Evolutionary conservation across 495 filamentous ascomycete species (phyloP).

Genomic region (Penicillium waksmanii): DNA sequence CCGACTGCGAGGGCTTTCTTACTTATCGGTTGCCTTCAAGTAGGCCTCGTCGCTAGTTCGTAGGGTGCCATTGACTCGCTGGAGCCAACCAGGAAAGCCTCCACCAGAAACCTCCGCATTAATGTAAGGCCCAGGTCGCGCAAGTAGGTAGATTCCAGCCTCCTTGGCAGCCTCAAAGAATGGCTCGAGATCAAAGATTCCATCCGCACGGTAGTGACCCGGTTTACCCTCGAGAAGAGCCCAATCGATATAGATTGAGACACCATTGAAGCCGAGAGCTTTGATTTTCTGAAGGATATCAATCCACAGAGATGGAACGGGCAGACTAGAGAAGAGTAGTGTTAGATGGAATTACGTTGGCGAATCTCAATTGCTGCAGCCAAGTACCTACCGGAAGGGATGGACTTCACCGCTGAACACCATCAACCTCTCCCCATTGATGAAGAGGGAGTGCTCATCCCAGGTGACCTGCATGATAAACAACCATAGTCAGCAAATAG

Average conservation of each 20-base stretch:
- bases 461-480: constrained; percentile 59
- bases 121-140: constrained; percentile 70
- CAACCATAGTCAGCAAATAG: neutral
- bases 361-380: constrained; percentile 1
- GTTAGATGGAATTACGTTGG: constrained; percentile 7
- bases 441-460: constrained; percentile 74
- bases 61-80: constrained; percentile 63
- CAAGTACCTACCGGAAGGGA: constrained; percentile 56
- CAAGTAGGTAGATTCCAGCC: constrained; percentile 74
- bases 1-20: constrained; percentile 6
- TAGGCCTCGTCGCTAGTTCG: constrained; percentile 63
- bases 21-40: constrained; percentile 67
- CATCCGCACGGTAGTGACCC: constrained; percentile 68
- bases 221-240: constrained; percentile 77
- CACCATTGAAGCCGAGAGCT: constrained; percentile 74
- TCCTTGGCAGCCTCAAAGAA: constrained; percentile 74
- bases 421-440: constrained; percentile 71
- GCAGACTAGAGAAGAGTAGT: constrained; percentile 51
- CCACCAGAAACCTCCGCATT: constrained; percentile 69
- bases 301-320: constrained; percentile 70
- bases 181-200: constrained; percentile 67
- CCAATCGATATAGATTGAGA: constrained; percentile 79
- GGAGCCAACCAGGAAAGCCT: constrained; percentile 68
- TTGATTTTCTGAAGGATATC: constrained; percentile 83
- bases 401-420: constrained; percentile 77